Conservation (phyloP, 345 rosid species). For the Viola odorata region DNA sequence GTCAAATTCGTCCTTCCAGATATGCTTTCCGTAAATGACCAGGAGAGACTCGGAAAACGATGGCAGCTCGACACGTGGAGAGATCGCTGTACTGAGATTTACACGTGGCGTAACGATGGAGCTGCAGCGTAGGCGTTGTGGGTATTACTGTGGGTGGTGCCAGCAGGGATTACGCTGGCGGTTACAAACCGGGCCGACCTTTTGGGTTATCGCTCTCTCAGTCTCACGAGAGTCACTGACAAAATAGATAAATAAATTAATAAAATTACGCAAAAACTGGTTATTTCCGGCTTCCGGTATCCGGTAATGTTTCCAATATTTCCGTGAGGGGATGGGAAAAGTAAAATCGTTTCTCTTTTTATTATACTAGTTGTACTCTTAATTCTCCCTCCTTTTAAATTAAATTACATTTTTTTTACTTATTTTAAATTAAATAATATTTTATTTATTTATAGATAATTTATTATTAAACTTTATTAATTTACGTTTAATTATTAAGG, state of each 20-base stretch:
- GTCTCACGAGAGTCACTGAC: too few species aligned
- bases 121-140: slow-evolving; percentile 13
- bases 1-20: slow-evolving; percentile 19
- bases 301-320: background rate
- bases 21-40: slow-evolving; percentile 15
- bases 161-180: slow-evolving; percentile 33
- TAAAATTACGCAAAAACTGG: background rate
- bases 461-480: background rate
- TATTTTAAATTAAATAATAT: background rate
- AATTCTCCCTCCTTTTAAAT: too few species aligned
- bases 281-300: background rate
- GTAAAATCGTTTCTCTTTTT: too few species aligned
- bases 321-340: background rate
- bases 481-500: too few species aligned
- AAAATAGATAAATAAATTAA: too few species aligned
- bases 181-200: slow-evolving; percentile 23
- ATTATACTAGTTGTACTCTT: too few species aligned
- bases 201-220: background rate
- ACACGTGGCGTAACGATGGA: slow-evolving; percentile 36
- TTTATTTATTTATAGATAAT: too few species aligned
- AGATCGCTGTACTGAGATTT: slow-evolving; percentile 1
- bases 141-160: slow-evolving; percentile 27
- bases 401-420: background rate
- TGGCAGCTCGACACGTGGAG: slow-evolving; percentile 41
- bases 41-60: slow-evolving; percentile 19